A percentile compares a stretch with the other conserved stretches of the same genome.
phyloP scores from a whole-genome alignment of 305 asterid species.

The Plantago rigida region DNA sequence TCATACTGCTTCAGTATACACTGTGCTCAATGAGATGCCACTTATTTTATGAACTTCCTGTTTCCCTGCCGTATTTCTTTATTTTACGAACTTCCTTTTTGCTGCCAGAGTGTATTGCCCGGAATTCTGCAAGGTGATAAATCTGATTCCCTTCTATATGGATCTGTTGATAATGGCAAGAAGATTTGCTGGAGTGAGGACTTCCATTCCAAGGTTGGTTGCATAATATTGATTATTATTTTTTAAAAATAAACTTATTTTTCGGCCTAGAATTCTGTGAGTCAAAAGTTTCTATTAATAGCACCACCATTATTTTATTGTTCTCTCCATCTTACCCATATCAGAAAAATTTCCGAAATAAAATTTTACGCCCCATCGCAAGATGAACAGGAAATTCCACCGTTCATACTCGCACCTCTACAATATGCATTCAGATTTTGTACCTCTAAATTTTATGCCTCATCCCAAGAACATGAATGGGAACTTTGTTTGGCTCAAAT shows the following conservation, averaged over 20 bases:
- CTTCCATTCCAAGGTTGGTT: constrained; percentile 75
- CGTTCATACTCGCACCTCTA: constrained; percentile 1
- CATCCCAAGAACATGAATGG: no score
- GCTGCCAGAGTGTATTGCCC: constrained; percentile 77
- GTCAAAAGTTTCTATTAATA: not conserved
- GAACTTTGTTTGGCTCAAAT: no score
- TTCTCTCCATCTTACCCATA: no score
- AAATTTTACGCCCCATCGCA: not conserved
- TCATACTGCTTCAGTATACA: not conserved
- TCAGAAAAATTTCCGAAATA: no score
- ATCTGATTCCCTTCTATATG: constrained; percentile 83
- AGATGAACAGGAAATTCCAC: not conserved
- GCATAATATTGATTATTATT: constrained; percentile 8
- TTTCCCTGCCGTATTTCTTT: not conserved
- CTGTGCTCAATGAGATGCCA: constrained; percentile 11
- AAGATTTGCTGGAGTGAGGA: constrained; percentile 84
- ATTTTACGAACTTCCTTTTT: no score
- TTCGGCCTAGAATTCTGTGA: not conserved
- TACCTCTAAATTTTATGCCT: constrained; percentile 4
- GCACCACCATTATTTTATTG: not conserved
- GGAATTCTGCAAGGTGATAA: constrained; percentile 97
- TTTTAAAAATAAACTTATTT: not conserved
- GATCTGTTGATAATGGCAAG: constrained; percentile 96
- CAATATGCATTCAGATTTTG: not conserved
- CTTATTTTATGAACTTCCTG: constrained; percentile 12